A percentile compares a stretch with the other conserved stretches of the same genome.
These are phyloP conservation scores for Penicillium angulare DNA, from an alignment of 495 filamentous ascomycete species.

Conservation along the genomic window DNA sequence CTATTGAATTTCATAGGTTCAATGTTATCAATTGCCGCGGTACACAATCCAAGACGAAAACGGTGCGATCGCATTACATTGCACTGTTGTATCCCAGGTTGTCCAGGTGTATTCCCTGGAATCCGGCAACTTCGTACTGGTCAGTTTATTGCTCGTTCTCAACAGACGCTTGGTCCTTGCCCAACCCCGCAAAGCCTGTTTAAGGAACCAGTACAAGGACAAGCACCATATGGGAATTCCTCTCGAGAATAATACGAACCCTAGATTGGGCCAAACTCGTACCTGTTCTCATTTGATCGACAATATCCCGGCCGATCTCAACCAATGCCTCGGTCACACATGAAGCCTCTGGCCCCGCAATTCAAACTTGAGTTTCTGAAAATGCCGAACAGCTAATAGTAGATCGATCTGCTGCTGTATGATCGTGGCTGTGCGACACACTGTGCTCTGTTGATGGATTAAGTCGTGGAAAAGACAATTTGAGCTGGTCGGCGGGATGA, in stretches of 20 bases:
- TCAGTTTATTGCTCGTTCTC: not conserved
- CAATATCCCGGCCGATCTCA: constrained; percentile 17
- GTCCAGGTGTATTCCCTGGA: not conserved
- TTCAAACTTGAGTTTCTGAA: constrained; percentile 4
- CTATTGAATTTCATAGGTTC: constrained; percentile 5
- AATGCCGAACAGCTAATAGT: constrained; percentile 3
- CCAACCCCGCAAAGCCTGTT: constrained; percentile 14
- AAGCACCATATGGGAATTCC: constrained; percentile 1
- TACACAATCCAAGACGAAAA: constrained; percentile 4
- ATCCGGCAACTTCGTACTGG: too few relatives aligned
- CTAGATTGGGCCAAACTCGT: constrained; percentile 6
- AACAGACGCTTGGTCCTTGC: constrained; percentile 20
- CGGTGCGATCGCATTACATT: not conserved
- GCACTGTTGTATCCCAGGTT: not conserved
- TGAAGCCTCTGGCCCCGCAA: constrained; percentile 15
- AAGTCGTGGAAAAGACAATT: not conserved
- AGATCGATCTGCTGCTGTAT: not conserved
- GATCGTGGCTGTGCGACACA: too few relatives aligned
- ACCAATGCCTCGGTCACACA: constrained; percentile 24
- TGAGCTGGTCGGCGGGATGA: constrained; percentile 2
- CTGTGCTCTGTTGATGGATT: not conserved
- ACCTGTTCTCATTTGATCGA: constrained; percentile 17
- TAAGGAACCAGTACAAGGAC: not conserved
- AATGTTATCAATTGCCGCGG: constrained; percentile 12
- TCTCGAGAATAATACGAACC: not conserved